phyloP scores from a whole-genome alignment of 257 asterid species.

The Solanum appendiculatum region DNA sequence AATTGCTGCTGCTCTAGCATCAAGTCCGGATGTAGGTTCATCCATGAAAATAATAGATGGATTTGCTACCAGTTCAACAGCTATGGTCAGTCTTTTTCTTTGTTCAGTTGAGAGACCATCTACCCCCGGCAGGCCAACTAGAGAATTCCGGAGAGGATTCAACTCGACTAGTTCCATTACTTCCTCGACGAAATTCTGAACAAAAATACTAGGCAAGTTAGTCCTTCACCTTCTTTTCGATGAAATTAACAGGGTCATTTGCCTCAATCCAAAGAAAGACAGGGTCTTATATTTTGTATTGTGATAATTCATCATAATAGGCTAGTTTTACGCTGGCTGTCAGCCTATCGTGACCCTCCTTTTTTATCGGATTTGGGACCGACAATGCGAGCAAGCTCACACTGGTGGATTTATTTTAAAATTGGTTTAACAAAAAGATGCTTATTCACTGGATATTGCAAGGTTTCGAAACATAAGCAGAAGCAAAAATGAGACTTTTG shows the following conservation, averaged over 20 bases:
- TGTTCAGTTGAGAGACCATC: conserved; percentile 86
- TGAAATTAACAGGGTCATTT: background rate
- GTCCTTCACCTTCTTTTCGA: background rate
- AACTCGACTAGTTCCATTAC: conserved; percentile 84
- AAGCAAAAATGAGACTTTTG: background rate
- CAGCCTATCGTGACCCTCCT: background rate
- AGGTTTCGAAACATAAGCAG: background rate
- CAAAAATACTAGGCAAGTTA: background rate
- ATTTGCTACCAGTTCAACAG: conserved; percentile 83
- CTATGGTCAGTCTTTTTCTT: conserved; percentile 79
- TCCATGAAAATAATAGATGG: conserved; percentile 94
- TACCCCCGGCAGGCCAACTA: conserved; percentile 82
- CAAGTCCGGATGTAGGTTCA: conserved; percentile 88
- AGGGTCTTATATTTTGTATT: background rate
- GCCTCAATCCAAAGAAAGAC: background rate
- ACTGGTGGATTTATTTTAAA: background rate
- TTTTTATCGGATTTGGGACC: background rate
- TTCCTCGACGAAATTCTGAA: conserved; percentile 76
- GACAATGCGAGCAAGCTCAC: background rate
- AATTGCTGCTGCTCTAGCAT: conserved; percentile 90
- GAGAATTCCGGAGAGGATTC: conserved; percentile 45
- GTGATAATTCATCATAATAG: background rate
- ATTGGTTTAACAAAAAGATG: background rate
- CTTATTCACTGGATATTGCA: background rate
- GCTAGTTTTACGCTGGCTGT: background rate